Evolutionary conservation across 179 eudicot genomes (phyloP).

Genomic region (Gypsophila paniculata): DNA sequence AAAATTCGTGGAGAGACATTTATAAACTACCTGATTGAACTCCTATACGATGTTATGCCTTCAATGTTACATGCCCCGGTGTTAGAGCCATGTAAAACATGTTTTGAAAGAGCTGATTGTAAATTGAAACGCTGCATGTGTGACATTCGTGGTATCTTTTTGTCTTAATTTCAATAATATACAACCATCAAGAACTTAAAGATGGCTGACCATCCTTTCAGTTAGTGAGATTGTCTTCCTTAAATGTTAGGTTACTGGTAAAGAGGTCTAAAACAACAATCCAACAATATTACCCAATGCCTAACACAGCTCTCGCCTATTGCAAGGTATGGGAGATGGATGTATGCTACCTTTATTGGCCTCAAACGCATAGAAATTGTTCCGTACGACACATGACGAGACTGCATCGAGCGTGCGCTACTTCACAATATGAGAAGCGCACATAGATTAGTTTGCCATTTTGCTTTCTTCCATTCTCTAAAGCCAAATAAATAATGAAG

Average conservation of each 20-base stretch:
- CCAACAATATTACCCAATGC: not conserved
- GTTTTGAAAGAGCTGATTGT: constrained; percentile 5
- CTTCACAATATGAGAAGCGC: not conserved
- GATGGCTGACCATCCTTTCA: not conserved
- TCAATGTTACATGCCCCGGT: not conserved
- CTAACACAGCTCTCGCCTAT: not conserved
- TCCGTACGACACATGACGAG: not conserved
- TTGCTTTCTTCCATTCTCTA: not conserved
- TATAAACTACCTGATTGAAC: not conserved
- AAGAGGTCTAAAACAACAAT: not conserved
- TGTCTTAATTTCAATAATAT: not conserved
- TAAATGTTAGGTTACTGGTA: not conserved
- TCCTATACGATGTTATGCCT: not conserved
- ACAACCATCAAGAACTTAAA: not conserved
- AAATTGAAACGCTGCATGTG: not conserved
- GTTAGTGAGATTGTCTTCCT: not conserved
- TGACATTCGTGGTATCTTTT: not conserved
- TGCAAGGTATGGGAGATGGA: not conserved
- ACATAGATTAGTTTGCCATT: not conserved
- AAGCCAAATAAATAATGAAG: not conserved
- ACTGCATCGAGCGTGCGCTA: not conserved
- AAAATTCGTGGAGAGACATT: not conserved
- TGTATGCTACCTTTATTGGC: not conserved
- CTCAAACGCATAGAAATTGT: not conserved
- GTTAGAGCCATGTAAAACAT: not conserved